phyloP scores from a whole-genome alignment of 495 filamentous ascomycete genomes.

The Tuber brumale region DNA sequence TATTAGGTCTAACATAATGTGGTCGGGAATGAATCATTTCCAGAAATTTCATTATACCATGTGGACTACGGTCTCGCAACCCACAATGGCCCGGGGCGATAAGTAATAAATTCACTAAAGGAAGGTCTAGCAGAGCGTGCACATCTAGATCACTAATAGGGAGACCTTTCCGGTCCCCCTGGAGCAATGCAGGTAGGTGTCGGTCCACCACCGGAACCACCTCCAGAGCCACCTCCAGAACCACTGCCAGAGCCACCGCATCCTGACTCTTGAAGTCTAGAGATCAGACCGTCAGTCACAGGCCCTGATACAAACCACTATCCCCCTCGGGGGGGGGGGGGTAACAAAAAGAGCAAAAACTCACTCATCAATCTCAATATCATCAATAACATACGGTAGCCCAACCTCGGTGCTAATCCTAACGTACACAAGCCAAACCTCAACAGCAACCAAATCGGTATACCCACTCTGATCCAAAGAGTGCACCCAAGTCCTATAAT shows the following conservation, averaged over 20 bases:
- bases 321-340: not conserved
- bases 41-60: not conserved
- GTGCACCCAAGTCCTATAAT: not conserved
- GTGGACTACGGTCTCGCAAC: not conserved
- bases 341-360: not conserved
- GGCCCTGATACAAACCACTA: not conserved
- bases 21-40: not conserved
- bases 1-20: not conserved
- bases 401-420: not conserved
- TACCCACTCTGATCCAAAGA: not conserved
- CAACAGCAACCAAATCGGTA: not conserved
- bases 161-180: not conserved
- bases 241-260: not conserved
- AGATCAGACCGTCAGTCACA: not conserved
- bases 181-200: not conserved
- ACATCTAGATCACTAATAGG: not conserved
- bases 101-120: not conserved
- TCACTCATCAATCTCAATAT: constrained; percentile 3
- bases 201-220: not conserved
- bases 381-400: not conserved
- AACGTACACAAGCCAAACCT: constrained; percentile 2
- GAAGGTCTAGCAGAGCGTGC: not conserved
- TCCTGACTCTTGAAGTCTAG: not conserved
- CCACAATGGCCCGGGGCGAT: not conserved
- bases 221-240: not conserved